Conservation (phyloP, 768 basidiomycete species). For the Amanita pallidorosea region DNA sequence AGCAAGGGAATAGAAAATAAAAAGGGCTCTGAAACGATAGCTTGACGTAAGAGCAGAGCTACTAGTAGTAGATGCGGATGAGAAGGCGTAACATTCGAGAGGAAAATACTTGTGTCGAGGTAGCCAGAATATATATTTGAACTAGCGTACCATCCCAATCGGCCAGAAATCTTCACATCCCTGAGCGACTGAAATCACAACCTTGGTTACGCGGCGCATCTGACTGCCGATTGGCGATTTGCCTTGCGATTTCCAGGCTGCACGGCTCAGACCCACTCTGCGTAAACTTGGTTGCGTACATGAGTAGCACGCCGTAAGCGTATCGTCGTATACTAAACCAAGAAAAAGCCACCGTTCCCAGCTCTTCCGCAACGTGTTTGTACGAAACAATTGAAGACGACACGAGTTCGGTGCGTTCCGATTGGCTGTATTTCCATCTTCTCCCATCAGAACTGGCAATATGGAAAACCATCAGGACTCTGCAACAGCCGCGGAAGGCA, state of each 20-base stretch:
- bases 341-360: neutral
- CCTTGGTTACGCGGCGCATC: neutral
- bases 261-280: too few relatives aligned
- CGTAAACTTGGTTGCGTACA: neutral
- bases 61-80: neutral
- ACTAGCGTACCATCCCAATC: neutral
- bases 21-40: neutral
- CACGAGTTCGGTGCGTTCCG: neutral
- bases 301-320: neutral
- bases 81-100: neutral
- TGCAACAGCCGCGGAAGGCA: too few relatives aligned
- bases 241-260: neutral
- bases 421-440: neutral
- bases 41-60: slow-evolving; percentile 1
- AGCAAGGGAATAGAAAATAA: neutral
- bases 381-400: neutral
- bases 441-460: too few relatives aligned
- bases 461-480: too few relatives aligned
- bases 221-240: neutral
- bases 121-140: neutral
- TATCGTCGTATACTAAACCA: neutral
- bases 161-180: neutral
- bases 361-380: neutral
- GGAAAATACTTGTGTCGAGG: neutral
- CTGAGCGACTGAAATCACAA: neutral